Conservation (phyloP, 139 green algal species). For the Zygnema cylindricum region DNA sequence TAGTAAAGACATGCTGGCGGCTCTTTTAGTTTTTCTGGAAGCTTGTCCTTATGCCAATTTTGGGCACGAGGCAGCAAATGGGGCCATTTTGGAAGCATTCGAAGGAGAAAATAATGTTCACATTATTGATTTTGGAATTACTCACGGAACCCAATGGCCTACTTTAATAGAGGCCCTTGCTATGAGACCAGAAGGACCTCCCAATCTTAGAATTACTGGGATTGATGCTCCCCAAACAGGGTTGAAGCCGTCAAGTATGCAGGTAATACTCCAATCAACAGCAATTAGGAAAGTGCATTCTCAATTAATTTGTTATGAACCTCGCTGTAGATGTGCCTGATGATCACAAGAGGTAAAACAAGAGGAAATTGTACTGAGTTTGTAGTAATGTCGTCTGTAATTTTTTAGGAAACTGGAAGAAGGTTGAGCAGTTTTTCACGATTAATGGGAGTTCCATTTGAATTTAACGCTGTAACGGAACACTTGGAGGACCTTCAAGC, state of each 20-base stretch:
- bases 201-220: slow-evolving; percentile 32
- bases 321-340: background rate
- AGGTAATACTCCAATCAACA: slow-evolving; percentile 22
- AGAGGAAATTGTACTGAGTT: background rate
- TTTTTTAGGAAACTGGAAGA: slow-evolving; percentile 31
- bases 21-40: slow-evolving; percentile 27
- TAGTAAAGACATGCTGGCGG: slow-evolving; percentile 39
- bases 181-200: slow-evolving; percentile 18
- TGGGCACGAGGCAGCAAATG: slow-evolving; percentile 20
- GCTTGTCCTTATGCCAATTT: slow-evolving; percentile 37
- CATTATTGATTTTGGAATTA: slow-evolving; percentile 51
- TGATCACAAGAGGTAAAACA: background rate
- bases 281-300: background rate
- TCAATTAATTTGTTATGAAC: background rate
- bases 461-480: slow-evolving; percentile 37
- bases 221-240: slow-evolving; percentile 34
- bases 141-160: slow-evolving; percentile 45
- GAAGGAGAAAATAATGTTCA: slow-evolving; percentile 11
- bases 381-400: background rate
- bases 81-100: slow-evolving; percentile 31
- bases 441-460: slow-evolving; percentile 43
- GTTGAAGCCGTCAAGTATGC: slow-evolving; percentile 31
- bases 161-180: slow-evolving; percentile 39
- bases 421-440: slow-evolving; percentile 1
- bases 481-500: slow-evolving; percentile 20